Evolutionary conservation across 768 basidiomycete genomes (phyloP).

Genomic region (Rhizopogon rudus): DNA sequence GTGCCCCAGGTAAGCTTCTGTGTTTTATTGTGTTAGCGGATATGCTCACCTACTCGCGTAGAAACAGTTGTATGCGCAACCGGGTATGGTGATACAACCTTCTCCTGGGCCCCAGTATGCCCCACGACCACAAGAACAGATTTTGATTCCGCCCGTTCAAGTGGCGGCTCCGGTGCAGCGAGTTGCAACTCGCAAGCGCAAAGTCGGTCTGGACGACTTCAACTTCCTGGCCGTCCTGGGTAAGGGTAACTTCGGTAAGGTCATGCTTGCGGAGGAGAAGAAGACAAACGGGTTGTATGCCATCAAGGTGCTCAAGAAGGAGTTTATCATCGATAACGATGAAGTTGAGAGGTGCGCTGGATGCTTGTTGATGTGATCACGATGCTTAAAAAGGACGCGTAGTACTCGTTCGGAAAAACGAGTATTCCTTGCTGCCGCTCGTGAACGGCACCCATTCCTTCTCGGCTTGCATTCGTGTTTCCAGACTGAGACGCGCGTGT

Average conservation of each 20-base stretch:
- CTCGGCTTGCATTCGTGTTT: slow-evolving; percentile 97
- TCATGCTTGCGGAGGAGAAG: slow-evolving; percentile 99
- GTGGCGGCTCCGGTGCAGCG: slow-evolving; percentile 35
- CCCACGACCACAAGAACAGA: slow-evolving; percentile 25
- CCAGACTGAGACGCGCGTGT: slow-evolving; percentile 98
- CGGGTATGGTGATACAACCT: slow-evolving; percentile 13
- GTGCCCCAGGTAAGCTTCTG: slow-evolving; percentile 18
- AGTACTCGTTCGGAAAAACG: slow-evolving; percentile 99
- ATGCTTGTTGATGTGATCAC: not conserved
- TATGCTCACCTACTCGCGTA: slow-evolving; percentile 6
- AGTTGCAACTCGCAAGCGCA: slow-evolving; percentile 56
- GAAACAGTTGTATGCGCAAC: slow-evolving; percentile 21
- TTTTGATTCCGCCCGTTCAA: slow-evolving; percentile 19
- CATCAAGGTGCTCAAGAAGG: slow-evolving; percentile 99
- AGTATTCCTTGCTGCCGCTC: slow-evolving; percentile 94
- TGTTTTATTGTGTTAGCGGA: not conserved
- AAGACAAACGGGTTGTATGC: slow-evolving; percentile 82
- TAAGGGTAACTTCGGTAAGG: slow-evolving; percentile 99
- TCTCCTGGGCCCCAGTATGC: slow-evolving; percentile 20
- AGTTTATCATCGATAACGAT: slow-evolving; percentile 99
- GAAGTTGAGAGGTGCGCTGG: slow-evolving; percentile 89
- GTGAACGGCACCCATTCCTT: slow-evolving; percentile 95
- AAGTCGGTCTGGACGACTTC: slow-evolving; percentile 97
- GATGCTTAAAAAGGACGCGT: slow-evolving; percentile 4
- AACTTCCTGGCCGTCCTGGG: slow-evolving; percentile 98